Conservation (phyloP, 169 alveolate species). For the Miamiensis avidus region DNA sequence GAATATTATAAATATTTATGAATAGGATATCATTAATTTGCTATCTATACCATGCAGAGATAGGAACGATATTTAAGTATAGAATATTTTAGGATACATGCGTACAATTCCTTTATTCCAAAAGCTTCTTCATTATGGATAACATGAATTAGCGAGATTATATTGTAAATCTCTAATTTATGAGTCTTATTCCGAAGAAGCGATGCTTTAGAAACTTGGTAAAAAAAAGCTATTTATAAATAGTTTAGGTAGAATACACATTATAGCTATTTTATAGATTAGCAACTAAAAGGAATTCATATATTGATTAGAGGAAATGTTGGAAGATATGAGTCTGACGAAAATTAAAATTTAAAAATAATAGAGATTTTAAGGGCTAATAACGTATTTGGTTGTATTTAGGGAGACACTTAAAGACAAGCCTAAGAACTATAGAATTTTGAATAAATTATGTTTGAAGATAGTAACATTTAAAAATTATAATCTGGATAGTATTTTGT, state of each 20-base stretch:
- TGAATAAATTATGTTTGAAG: too few relatives aligned
- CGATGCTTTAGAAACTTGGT: neutral
- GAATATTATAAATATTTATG: too few relatives aligned
- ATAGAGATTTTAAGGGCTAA: too few relatives aligned
- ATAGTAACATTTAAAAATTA: too few relatives aligned
- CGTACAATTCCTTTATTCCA: neutral
- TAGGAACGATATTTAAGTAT: neutral
- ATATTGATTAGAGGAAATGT: neutral
- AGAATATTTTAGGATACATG: neutral
- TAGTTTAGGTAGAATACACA: too few relatives aligned
- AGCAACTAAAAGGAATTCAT: neutral
- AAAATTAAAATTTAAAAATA: too few relatives aligned
- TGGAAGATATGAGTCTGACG: neutral
- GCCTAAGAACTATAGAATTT: too few relatives aligned
- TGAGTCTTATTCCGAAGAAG: neutral
- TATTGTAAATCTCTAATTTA: neutral
- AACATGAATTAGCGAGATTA: neutral
- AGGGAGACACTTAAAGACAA: neutral
- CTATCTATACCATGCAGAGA: neutral
- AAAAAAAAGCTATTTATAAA: too few relatives aligned
- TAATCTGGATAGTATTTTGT: too few relatives aligned
- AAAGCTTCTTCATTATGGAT: neutral
- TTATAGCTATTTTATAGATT: neutral
- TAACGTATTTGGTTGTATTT: neutral
- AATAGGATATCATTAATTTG: neutral